These are phyloP conservation scores for Torulaspora quercuum DNA, from an alignment of 805 yeast genomes.

Conservation along the genomic window DNA sequence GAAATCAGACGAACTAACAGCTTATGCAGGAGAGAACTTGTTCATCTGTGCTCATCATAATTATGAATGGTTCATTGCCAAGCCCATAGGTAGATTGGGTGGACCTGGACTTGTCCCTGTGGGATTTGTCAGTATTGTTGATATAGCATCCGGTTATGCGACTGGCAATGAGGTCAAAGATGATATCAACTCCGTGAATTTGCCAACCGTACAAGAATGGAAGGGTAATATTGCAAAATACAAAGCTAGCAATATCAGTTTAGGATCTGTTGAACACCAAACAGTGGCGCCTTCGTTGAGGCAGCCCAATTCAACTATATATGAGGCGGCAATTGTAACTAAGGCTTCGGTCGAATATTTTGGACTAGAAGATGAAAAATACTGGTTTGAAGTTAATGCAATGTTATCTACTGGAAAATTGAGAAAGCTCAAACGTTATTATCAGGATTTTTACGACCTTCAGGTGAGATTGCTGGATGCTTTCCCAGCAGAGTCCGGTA, in stretches of 20 bases:
- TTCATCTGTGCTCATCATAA: constrained; percentile 95
- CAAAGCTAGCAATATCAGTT: constrained; percentile 81
- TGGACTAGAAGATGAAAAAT: constrained; percentile 77
- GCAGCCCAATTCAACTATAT: constrained; percentile 19
- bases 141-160: constrained; percentile 61
- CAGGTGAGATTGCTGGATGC: constrained; percentile 78
- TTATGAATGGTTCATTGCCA: constrained; percentile 96
- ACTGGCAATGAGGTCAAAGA: constrained; percentile 52
- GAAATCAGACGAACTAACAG: constrained; percentile 76
- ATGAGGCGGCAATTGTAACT: constrained; percentile 24
- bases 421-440: constrained; percentile 77
- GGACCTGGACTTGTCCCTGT: constrained; percentile 98
- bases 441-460: constrained; percentile 93
- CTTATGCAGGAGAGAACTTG: constrained; percentile 80
- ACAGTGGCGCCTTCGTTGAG: constrained; percentile 4
- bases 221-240: constrained; percentile 84
- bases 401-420: constrained; percentile 62
- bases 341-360: constrained; percentile 74
- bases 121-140: constrained; percentile 80
- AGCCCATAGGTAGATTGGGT: constrained; percentile 89
- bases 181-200: constrained; percentile 60
- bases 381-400: constrained; percentile 78
- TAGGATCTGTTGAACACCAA: constrained; percentile 50
- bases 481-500: constrained; percentile 92
- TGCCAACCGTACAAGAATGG: constrained; percentile 97